These are phyloP conservation scores for Dactylorhiza incarnata DNA, from an alignment of 106 monocot genomes.

Conservation along the genomic window DNA sequence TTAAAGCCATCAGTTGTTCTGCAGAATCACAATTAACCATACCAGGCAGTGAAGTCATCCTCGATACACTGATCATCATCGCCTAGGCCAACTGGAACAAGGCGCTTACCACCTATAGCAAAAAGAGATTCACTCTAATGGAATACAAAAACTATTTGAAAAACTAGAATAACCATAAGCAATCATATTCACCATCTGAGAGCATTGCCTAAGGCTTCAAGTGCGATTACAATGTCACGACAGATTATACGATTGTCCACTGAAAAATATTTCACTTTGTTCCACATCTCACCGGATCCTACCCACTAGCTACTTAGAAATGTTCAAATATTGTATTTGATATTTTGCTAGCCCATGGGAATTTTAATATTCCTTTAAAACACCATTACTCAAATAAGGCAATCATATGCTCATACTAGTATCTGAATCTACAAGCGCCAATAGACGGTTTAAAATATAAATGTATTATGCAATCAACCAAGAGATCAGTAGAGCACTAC, in stretches of 20 bases:
- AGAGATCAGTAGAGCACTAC: neutral
- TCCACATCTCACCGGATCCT: neutral
- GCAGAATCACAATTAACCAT: neutral
- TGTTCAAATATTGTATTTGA: neutral
- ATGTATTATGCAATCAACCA: neutral
- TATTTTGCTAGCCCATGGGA: neutral
- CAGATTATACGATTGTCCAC: neutral
- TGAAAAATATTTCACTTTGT: neutral
- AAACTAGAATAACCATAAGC: neutral
- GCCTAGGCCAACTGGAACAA: slow-evolving; percentile 68
- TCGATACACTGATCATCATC: slow-evolving; percentile 98
- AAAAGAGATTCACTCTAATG: neutral
- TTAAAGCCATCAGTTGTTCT: neutral
- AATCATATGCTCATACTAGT: neutral
- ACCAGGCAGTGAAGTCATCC: slow-evolving; percentile 95
- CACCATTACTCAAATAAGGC: neutral
- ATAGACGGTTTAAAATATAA: neutral
- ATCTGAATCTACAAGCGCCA: neutral
- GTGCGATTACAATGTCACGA: neutral
- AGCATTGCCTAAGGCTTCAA: neutral
- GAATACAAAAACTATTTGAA: slow-evolving; percentile 1
- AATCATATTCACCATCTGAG: neutral
- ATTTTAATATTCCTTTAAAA: neutral
- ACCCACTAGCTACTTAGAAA: neutral
- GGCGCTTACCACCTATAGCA: slow-evolving; percentile 64